These are phyloP conservation scores for Rosa persica DNA, from an alignment of 306 rosid genomes.

Conservation along the genomic window DNA sequence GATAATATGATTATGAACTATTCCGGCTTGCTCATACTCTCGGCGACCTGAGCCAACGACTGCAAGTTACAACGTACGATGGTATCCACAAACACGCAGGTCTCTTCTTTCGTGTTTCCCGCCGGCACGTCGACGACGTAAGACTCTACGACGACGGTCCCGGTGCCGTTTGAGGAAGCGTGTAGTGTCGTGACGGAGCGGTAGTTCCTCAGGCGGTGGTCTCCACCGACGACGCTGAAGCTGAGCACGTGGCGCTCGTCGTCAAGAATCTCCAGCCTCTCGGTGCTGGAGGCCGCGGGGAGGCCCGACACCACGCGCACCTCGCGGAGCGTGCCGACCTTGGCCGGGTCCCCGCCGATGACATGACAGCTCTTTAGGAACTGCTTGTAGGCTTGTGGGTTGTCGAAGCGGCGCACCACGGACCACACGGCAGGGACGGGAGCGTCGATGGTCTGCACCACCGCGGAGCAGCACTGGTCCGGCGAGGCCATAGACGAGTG, in stretches of 20 bases:
- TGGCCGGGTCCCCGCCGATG: slow-evolving; percentile 40
- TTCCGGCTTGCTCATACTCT: slow-evolving; percentile 39
- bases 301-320: slow-evolving; percentile 81
- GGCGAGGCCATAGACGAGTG: slow-evolving; percentile 48
- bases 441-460: slow-evolving; percentile 69
- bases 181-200: slow-evolving; percentile 82
- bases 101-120: slow-evolving; percentile 85
- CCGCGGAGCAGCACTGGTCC: slow-evolving; percentile 73
- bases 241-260: slow-evolving; percentile 88
- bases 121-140: slow-evolving; percentile 83
- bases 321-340: slow-evolving; percentile 73
- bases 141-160: slow-evolving; percentile 82
- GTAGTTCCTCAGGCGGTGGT: slow-evolving; percentile 78
- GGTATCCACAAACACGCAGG: slow-evolving; percentile 87
- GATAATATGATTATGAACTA: neutral
- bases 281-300: slow-evolving; percentile 87
- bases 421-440: slow-evolving; percentile 78
- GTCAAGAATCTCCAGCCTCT: slow-evolving; percentile 87
- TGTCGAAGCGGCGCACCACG: slow-evolving; percentile 79
- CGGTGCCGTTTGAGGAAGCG: slow-evolving; percentile 38
- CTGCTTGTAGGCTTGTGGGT: slow-evolving; percentile 88
- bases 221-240: slow-evolving; percentile 92
- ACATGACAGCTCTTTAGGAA: slow-evolving; percentile 91
- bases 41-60: slow-evolving; percentile 79
- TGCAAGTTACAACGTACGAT: slow-evolving; percentile 92